Evolutionary conservation across 2,329 filamentous ascomycete species (phyloP).

Genomic region (Aspergillus tanneri): DNA sequence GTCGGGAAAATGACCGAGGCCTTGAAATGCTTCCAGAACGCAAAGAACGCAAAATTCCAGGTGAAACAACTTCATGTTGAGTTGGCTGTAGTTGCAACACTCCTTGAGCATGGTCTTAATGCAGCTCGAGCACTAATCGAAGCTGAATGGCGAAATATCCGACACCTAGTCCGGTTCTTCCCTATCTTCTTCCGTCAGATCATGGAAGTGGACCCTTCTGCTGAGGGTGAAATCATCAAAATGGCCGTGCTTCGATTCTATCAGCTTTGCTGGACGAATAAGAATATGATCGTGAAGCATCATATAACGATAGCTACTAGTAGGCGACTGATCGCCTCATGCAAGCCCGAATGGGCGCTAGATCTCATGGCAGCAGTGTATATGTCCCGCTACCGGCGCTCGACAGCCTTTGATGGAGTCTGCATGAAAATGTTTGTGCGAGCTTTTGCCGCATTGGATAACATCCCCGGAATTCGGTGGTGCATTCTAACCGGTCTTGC

Average conservation of each 20-base stretch:
- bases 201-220: conserved; percentile 22
- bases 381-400: conserved; percentile 36
- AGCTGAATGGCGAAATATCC: conserved; percentile 29
- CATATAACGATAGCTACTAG: conserved; percentile 32
- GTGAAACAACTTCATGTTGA: conserved; percentile 38
- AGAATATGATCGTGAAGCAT: conserved; percentile 37
- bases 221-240: conserved; percentile 31
- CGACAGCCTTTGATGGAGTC: conserved; percentile 36
- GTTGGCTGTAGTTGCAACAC: conserved; percentile 37
- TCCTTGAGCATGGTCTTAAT: conserved; percentile 32
- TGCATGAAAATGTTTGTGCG: conserved; percentile 41
- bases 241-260: conserved; percentile 43
- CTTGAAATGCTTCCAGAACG: conserved; percentile 31
- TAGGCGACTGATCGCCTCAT: conserved; percentile 28
- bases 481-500: conserved; percentile 40
- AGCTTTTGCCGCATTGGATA: conserved; percentile 29
- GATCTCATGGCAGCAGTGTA: conserved; percentile 38
- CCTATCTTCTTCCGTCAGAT: conserved; percentile 41
- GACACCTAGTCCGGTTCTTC: conserved; percentile 24
- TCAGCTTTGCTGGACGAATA: conserved; percentile 34
- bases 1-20: conserved; percentile 35
- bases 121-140: conserved; percentile 36
- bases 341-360: conserved; percentile 30
- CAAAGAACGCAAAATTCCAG: conserved; percentile 29
- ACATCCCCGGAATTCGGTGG: conserved; percentile 42